Conservation (phyloP, 257 asterid genomes). For the Rhazya stricta region DNA sequence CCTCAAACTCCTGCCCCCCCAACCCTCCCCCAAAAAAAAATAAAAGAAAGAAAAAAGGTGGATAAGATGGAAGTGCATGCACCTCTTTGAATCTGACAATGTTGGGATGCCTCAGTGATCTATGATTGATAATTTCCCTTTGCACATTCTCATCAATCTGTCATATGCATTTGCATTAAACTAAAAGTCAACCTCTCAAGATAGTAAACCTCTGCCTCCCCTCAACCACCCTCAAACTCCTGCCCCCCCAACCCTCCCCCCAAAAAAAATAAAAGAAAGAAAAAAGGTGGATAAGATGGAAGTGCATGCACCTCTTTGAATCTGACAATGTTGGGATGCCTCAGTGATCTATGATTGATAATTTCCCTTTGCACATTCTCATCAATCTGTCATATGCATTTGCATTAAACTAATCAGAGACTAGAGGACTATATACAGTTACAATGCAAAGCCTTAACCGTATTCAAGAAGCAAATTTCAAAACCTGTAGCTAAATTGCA, state of each 20-base stretch:
- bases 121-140: constrained; percentile 87
- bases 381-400: constrained; percentile 53
- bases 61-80: not conserved
- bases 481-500: not conserved
- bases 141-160: constrained; percentile 95
- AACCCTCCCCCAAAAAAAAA: not conserved
- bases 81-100: constrained; percentile 92
- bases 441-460: not conserved
- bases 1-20: not conserved
- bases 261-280: not conserved
- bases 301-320: constrained; percentile 64
- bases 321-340: constrained; percentile 90
- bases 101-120: constrained; percentile 91
- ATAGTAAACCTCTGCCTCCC: not conserved
- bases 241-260: not conserved
- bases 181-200: constrained; percentile 8
- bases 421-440: not conserved
- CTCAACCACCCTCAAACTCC: not conserved
- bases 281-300: not conserved
- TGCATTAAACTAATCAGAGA: constrained; percentile 8
- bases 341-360: constrained; percentile 82
- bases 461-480: not conserved
- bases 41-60: too few relatives aligned
- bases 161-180: constrained; percentile 9
- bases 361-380: constrained; percentile 92